These are phyloP conservation scores for Exidia glandulosa DNA, from an alignment of 768 basidiomycete genomes.

Conservation along the genomic window DNA sequence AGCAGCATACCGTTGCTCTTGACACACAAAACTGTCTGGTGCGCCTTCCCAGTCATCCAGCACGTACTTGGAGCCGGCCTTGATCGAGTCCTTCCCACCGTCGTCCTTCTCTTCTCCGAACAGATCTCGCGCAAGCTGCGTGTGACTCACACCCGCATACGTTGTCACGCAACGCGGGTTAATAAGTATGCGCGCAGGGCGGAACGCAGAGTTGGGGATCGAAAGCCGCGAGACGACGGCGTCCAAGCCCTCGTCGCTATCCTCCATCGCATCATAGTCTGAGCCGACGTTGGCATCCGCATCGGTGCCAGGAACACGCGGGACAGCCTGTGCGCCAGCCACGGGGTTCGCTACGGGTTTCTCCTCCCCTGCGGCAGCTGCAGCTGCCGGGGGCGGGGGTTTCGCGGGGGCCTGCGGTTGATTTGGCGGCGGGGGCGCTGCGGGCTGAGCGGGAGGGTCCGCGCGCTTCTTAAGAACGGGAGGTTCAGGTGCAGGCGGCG, in stretches of 20 bases:
- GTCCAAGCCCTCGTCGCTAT: conserved; percentile 33
- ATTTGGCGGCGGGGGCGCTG: background rate
- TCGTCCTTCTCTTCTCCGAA: conserved; percentile 74
- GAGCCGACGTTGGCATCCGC: conserved; percentile 75
- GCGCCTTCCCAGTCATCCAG: conserved; percentile 94
- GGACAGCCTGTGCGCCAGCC: conserved; percentile 24
- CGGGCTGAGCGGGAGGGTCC: background rate
- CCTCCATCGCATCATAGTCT: conserved; percentile 81
- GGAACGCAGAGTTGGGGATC: conserved; percentile 82
- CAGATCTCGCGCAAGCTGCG: conserved; percentile 87
- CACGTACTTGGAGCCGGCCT: conserved; percentile 54
- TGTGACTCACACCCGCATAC: conserved; percentile 94
- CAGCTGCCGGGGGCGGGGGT: background rate
- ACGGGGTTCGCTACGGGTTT: conserved; percentile 21
- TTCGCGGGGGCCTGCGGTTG: background rate
- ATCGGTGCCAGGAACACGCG: conserved; percentile 28
- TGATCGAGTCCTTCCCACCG: conserved; percentile 23
- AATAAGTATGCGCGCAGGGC: conserved; percentile 83
- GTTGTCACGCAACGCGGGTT: conserved; percentile 97
- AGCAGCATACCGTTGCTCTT: conserved; percentile 67
- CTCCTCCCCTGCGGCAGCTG: conserved; percentile 11
- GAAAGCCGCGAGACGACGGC: conserved; percentile 20
- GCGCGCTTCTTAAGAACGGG: background rate
- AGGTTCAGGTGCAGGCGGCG: background rate
- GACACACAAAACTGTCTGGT: conserved; percentile 96